Conservation (phyloP, 306 rosid genomes). For the Carpinus viminea region DNA sequence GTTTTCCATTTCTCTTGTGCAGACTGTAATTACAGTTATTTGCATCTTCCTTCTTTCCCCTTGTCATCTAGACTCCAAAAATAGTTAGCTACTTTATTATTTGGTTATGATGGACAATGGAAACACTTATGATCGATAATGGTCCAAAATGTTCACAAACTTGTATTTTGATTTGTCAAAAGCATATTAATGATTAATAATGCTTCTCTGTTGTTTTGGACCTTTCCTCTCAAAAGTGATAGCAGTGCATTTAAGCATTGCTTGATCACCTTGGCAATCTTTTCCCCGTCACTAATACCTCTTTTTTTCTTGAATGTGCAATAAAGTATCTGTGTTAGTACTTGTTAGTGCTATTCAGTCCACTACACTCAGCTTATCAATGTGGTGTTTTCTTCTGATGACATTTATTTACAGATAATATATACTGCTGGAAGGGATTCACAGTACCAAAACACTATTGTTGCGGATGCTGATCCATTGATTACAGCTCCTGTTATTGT, state of each 20-base stretch:
- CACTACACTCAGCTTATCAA: slow-evolving; percentile 7
- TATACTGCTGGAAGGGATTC: slow-evolving; percentile 92
- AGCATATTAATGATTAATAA: neutral
- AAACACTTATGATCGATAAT: neutral
- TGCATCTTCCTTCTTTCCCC: neutral
- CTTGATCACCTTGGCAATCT: neutral
- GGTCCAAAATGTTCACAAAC: neutral
- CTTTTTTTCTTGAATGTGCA: neutral
- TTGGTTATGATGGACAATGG: neutral
- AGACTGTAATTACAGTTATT: slow-evolving; percentile 15
- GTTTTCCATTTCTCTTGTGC: slow-evolving; percentile 13
- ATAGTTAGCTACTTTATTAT: neutral
- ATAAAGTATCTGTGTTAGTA: neutral
- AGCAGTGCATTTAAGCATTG: neutral
- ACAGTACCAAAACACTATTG: slow-evolving; percentile 65
- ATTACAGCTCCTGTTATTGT: slow-evolving; percentile 79
- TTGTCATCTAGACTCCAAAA: slow-evolving; percentile 6
- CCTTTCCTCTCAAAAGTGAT: slow-evolving; percentile 2
- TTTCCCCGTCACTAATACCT: neutral
- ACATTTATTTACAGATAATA: slow-evolving; percentile 64
- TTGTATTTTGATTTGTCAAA: neutral
- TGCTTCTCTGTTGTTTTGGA: neutral
- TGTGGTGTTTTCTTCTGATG: slow-evolving; percentile 26
- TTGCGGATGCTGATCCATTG: slow-evolving; percentile 71
- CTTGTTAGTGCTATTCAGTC: slow-evolving; percentile 8